phyloP scores from a whole-genome alignment of 345 rosid species.

The Turritis glabra region DNA sequence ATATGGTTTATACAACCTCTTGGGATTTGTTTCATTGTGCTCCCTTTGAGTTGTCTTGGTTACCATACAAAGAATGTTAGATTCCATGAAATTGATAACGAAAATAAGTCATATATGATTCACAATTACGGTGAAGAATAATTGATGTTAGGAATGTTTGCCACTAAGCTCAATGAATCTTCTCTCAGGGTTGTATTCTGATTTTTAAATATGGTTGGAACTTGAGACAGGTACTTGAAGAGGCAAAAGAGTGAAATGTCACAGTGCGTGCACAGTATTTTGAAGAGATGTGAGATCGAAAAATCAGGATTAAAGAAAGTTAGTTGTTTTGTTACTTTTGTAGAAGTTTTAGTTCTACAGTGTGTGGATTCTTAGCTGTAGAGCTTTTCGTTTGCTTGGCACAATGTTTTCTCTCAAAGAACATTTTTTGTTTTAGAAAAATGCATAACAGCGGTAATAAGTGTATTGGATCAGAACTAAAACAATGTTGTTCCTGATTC shows the following conservation, averaged over 20 bases:
- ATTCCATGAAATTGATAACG: not conserved
- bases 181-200: not conserved
- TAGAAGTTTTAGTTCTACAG: conserved; percentile 9
- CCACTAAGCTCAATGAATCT: not conserved
- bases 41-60: not conserved
- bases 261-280: conserved; percentile 12
- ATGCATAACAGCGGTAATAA: conserved; percentile 4
- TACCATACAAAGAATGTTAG: not conserved
- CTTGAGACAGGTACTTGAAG: conserved; percentile 34
- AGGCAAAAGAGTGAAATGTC: not conserved
- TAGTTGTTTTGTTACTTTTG: not conserved
- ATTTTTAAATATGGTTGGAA: not conserved
- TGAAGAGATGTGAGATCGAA: conserved; percentile 11
- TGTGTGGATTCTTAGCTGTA: conserved; percentile 23
- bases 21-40: not conserved
- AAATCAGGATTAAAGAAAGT: not conserved
- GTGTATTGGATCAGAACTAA: not conserved
- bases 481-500: not conserved
- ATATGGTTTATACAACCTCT: not conserved
- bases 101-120: not conserved
- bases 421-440: not conserved
- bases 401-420: not conserved
- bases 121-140: not conserved
- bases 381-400: conserved; percentile 15
- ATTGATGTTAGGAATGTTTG: not conserved